Conservation (phyloP, 2,329 filamentous ascomycete genomes). For the Scleromitrula shiraiana region DNA sequence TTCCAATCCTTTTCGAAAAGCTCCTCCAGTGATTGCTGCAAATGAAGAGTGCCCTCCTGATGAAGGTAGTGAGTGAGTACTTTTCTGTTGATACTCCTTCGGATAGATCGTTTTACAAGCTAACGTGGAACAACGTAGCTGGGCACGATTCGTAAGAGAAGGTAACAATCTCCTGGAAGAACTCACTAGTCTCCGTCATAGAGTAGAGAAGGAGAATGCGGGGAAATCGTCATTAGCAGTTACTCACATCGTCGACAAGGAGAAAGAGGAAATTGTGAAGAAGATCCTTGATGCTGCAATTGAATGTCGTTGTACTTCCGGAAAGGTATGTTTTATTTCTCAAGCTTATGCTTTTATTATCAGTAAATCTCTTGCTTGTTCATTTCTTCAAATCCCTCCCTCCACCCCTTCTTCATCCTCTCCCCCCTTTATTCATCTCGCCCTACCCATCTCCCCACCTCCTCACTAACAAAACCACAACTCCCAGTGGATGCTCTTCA, state of each 20-base stretch:
- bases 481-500: conserved; percentile 67
- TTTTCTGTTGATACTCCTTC: too few relatives aligned
- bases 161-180: conserved; percentile 28
- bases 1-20: conserved; percentile 48
- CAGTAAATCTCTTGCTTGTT: too few relatives aligned
- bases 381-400: conserved; percentile 55
- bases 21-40: conserved; percentile 18
- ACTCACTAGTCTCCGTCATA: conserved; percentile 33
- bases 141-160: conserved; percentile 13
- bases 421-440: neutral
- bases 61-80: conserved; percentile 16
- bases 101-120: neutral
- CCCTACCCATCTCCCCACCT: neutral
- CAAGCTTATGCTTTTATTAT: conserved; percentile 35
- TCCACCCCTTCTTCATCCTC: conserved; percentile 41
- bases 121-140: neutral
- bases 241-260: conserved; percentile 16
- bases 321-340: conserved; percentile 48
- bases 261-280: conserved; percentile 38
- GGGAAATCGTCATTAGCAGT: conserved; percentile 15
- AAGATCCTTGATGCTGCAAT: conserved; percentile 56
- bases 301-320: conserved; percentile 48
- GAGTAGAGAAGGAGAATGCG: conserved; percentile 39
- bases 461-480: conserved; percentile 39
- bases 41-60: conserved; percentile 20